Evolutionary conservation across 2,329 filamentous ascomycete species (phyloP).

Genomic region (Sphaerulina populicola): DNA sequence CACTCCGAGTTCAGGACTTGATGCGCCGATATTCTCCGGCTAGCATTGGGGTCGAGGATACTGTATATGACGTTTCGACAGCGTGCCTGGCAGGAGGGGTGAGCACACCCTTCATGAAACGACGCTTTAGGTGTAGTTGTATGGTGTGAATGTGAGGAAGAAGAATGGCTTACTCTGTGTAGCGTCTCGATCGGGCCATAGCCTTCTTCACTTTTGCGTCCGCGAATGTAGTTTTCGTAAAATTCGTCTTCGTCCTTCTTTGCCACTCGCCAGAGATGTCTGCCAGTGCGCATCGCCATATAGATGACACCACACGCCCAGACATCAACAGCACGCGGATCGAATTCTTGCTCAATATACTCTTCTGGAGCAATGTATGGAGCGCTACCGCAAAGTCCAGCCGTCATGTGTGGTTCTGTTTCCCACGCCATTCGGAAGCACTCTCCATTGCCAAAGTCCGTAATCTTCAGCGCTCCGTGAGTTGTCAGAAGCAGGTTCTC

Average conservation of each 20-base stretch:
- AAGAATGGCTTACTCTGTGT: slow-evolving; percentile 64
- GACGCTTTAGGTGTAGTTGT: not conserved
- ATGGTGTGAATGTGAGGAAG: not conserved
- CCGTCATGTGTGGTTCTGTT: slow-evolving; percentile 95
- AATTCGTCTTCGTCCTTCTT: slow-evolving; percentile 97
- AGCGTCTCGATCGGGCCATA: slow-evolving; percentile 94
- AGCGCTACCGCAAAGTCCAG: slow-evolving; percentile 88
- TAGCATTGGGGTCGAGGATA: slow-evolving; percentile 89
- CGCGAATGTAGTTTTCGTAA: slow-evolving; percentile 87
- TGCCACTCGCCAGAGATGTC: slow-evolving; percentile 93
- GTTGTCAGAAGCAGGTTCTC: slow-evolving; percentile 93
- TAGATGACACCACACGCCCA: slow-evolving; percentile 99
- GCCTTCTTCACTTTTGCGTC: slow-evolving; percentile 85
- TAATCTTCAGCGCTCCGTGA: slow-evolving; percentile 89
- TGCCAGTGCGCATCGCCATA: slow-evolving; percentile 97
- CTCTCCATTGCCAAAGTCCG: slow-evolving; percentile 96
- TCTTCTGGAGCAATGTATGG: slow-evolving; percentile 97
- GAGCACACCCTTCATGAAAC: slow-evolving; percentile 5
- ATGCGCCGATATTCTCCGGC: slow-evolving; percentile 84
- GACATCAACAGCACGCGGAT: slow-evolving; percentile 92
- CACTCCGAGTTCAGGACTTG: slow-evolving; percentile 98
- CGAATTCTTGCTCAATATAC: slow-evolving; percentile 90
- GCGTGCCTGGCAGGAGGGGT: slow-evolving; percentile 56
- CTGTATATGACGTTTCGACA: slow-evolving; percentile 99
- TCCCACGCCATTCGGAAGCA: slow-evolving; percentile 99